phyloP scores from a whole-genome alignment of 202 grass and related monocot genomes.

The Carex sylvatica region DNA sequence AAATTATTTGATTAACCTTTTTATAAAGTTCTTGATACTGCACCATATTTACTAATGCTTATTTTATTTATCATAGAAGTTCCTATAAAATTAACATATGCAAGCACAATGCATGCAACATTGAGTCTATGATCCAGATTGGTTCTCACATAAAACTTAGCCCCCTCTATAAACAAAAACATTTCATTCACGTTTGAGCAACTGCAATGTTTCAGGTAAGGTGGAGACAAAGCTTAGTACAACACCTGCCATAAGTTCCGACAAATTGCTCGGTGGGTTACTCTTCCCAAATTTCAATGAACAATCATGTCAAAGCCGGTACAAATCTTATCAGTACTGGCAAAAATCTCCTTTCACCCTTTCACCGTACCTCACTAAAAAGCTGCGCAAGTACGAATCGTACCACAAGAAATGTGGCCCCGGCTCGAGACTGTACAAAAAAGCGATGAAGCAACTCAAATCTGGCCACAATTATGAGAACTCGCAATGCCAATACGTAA shows the following conservation, averaged over 20 bases:
- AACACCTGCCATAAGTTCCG: conserved; percentile 8
- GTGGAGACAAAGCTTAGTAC: conserved; percentile 21
- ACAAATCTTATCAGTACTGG: conserved; percentile 58
- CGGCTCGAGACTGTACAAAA: conserved; percentile 42
- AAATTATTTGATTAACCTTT: background rate
- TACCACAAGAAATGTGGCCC: conserved; percentile 89
- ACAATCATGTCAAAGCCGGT: conserved; percentile 62
- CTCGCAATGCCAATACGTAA: conserved; percentile 64
- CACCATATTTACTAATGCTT: background rate
- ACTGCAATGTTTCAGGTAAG: conserved; percentile 7
- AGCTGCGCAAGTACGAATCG: conserved; percentile 66
- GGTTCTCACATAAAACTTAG: background rate
- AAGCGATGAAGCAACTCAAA: conserved; percentile 51
- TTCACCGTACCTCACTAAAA: conserved; percentile 57
- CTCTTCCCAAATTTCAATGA: conserved; percentile 49
- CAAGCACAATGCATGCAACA: background rate
- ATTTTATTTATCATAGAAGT: background rate
- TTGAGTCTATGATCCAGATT: background rate
- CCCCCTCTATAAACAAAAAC: background rate
- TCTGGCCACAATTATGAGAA: conserved; percentile 40
- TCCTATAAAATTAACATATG: background rate
- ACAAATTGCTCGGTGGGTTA: conserved; percentile 60
- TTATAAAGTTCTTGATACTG: background rate
- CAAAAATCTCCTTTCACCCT: conserved; percentile 56
- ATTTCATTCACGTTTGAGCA: background rate